Conservation (phyloP, 2,329 filamentous ascomycete species). For the Monosporascus cannonballus region DNA sequence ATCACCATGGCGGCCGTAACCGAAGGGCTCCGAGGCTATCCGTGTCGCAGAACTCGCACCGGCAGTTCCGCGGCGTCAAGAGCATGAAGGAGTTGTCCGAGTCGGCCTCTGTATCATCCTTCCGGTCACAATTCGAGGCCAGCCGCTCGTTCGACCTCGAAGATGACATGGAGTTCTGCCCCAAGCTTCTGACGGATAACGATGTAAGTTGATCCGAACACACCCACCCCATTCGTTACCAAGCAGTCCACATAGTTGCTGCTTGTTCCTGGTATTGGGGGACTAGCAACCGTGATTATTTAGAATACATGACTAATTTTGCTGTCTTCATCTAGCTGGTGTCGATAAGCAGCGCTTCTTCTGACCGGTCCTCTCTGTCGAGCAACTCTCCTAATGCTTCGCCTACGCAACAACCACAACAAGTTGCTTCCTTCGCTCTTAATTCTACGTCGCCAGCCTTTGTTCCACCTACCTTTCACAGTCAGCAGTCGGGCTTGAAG, state of each 20-base stretch:
- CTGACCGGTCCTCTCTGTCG: constrained; percentile 89
- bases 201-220: constrained; percentile 61
- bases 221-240: constrained; percentile 1
- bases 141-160: constrained; percentile 92
- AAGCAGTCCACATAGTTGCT: constrained; percentile 2
- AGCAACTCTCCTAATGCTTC: constrained; percentile 91
- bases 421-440: constrained; percentile 71
- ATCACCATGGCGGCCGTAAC: constrained; percentile 78
- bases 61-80: constrained; percentile 79
- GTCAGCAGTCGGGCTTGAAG: constrained; percentile 64
- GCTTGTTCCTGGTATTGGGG: neutral
- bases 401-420: constrained; percentile 80
- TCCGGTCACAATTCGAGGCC: constrained; percentile 84
- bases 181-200: constrained; percentile 82
- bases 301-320: no score
- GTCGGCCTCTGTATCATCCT: constrained; percentile 66
- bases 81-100: constrained; percentile 83
- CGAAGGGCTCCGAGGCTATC: constrained; percentile 77
- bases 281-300: no score
- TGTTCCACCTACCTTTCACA: constrained; percentile 59
- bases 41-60: constrained; percentile 74
- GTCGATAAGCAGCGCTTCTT: constrained; percentile 82
- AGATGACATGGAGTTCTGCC: constrained; percentile 94
- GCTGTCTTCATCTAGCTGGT: constrained; percentile 56
- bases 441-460: constrained; percentile 62